Conservation (phyloP, 768 basidiomycete genomes). For the Tylopilus intermedius region DNA sequence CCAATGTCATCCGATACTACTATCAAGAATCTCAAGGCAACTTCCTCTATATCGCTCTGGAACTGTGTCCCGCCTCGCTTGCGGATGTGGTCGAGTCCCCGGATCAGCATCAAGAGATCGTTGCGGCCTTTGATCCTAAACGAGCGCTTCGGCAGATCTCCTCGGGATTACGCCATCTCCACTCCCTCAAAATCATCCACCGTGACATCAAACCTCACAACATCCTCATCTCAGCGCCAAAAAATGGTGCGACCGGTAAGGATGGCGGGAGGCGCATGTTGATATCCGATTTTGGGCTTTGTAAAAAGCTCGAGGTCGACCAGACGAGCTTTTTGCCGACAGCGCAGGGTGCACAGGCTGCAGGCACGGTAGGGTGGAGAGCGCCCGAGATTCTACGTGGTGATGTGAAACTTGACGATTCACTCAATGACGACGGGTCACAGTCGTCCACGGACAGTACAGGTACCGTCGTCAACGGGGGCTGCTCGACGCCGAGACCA, state of each 20-base stretch:
- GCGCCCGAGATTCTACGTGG: slow-evolving; percentile 95
- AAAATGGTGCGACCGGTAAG: slow-evolving; percentile 42
- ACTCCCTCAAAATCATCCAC: slow-evolving; percentile 93
- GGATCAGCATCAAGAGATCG: slow-evolving; percentile 72
- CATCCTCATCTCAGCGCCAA: slow-evolving; percentile 78
- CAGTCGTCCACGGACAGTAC: slow-evolving; percentile 64
- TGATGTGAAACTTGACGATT: slow-evolving; percentile 87
- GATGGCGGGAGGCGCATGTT: slow-evolving; percentile 67
- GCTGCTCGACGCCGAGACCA: slow-evolving; percentile 18
- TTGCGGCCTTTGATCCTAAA: slow-evolving; percentile 77
- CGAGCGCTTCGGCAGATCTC: slow-evolving; percentile 84
- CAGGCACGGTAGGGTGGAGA: slow-evolving; percentile 95
- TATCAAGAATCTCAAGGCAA: slow-evolving; percentile 92
- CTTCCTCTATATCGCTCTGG: slow-evolving; percentile 97
- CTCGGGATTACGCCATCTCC: slow-evolving; percentile 82
- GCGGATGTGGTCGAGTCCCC: slow-evolving; percentile 84
- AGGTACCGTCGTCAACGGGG: slow-evolving; percentile 39
- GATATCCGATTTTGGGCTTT: slow-evolving; percentile 96
- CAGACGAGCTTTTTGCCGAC: slow-evolving; percentile 97
- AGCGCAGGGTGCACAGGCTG: slow-evolving; percentile 79
- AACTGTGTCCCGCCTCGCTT: slow-evolving; percentile 86
- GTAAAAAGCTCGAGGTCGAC: slow-evolving; percentile 91
- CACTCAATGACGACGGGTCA: slow-evolving; percentile 56
- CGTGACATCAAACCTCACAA: slow-evolving; percentile 99
- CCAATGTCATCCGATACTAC: slow-evolving; percentile 97